Conservation (phyloP, 2,329 filamentous ascomycete genomes). For the Penicillium sp. region DNA sequence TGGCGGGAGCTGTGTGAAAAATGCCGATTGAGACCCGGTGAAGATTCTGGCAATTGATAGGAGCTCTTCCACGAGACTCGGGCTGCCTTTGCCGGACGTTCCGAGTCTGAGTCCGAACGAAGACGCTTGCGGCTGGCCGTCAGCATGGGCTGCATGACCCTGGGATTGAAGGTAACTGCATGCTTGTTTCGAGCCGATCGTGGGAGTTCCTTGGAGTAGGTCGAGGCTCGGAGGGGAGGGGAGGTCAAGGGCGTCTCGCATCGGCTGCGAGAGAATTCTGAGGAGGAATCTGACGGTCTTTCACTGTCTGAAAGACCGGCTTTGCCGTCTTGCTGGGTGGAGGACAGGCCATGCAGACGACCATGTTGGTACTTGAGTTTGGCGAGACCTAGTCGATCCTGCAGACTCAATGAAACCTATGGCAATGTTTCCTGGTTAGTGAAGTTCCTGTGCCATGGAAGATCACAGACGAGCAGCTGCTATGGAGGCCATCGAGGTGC, state of each 20-base stretch:
- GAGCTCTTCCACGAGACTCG: constrained; percentile 68
- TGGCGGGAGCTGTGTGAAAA: constrained; percentile 70
- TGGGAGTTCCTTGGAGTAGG: constrained; percentile 77
- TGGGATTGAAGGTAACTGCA: constrained; percentile 42
- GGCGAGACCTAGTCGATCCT: constrained; percentile 89
- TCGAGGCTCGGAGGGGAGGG: constrained; percentile 72
- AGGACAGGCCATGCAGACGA: constrained; percentile 75
- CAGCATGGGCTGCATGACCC: constrained; percentile 40
- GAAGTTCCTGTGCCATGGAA: too few relatives aligned
- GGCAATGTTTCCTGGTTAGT: constrained; percentile 1
- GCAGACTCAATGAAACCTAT: constrained; percentile 86
- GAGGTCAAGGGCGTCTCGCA: constrained; percentile 59
- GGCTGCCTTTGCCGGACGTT: constrained; percentile 54
- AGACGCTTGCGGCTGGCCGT: constrained; percentile 61
- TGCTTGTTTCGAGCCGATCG: constrained; percentile 46
- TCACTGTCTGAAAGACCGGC: constrained; percentile 61
- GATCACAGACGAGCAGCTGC: too few relatives aligned
- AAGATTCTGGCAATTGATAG: constrained; percentile 75
- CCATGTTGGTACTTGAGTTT: constrained; percentile 97
- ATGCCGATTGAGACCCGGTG: constrained; percentile 71
- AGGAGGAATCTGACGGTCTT: constrained; percentile 78
- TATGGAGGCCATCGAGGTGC: neutral
- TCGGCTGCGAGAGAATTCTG: constrained; percentile 63
- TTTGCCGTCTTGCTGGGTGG: constrained; percentile 68
- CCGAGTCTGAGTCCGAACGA: constrained; percentile 56